Percentiles rank a stretch among this genome's conserved stretches.
phyloP scores from a whole-genome alignment of 1,284 basidiomycete species.

The Abortiporus biennis region DNA sequence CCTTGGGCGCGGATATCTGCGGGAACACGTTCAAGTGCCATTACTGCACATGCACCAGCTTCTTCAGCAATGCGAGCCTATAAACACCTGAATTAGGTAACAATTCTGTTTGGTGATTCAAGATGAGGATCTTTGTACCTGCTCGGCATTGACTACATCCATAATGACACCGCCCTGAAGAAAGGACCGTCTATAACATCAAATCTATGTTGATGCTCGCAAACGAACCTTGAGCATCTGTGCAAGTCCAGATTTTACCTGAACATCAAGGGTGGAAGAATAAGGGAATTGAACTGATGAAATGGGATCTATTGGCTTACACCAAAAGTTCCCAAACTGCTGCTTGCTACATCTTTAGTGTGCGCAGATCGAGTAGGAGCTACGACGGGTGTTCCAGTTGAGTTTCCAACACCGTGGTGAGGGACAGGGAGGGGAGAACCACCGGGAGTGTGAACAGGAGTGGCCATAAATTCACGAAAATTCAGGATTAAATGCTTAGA shows the following conservation, averaged over 20 bases:
- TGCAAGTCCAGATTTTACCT: conserved; percentile 92
- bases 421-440: conserved; percentile 22
- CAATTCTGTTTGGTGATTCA: conserved; percentile 3
- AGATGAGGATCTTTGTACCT: conserved; percentile 35
- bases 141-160: conserved; percentile 85
- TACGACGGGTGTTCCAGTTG: conserved; percentile 28
- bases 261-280: conserved; percentile 5
- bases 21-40: conserved; percentile 95
- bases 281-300: conserved; percentile 6
- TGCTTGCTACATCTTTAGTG: conserved; percentile 49
- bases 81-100: conserved; percentile 8
- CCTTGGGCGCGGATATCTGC: conserved; percentile 91
- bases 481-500: conserved; percentile 6
- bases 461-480: conserved; percentile 21
- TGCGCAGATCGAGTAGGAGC: conserved; percentile 55
- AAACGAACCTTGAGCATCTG: conserved; percentile 85
- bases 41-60: conserved; percentile 96
- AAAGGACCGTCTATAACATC: conserved; percentile 12
- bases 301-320: conserved; percentile 33
- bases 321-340: conserved; percentile 79
- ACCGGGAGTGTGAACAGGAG: conserved; percentile 22
- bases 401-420: conserved; percentile 27
- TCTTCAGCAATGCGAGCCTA: conserved; percentile 96
- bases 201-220: too few relatives aligned
- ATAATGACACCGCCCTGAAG: conserved; percentile 83